Evolutionary conservation across 441 rosid species (phyloP).

Genomic region (Gossypium davidsonii): DNA sequence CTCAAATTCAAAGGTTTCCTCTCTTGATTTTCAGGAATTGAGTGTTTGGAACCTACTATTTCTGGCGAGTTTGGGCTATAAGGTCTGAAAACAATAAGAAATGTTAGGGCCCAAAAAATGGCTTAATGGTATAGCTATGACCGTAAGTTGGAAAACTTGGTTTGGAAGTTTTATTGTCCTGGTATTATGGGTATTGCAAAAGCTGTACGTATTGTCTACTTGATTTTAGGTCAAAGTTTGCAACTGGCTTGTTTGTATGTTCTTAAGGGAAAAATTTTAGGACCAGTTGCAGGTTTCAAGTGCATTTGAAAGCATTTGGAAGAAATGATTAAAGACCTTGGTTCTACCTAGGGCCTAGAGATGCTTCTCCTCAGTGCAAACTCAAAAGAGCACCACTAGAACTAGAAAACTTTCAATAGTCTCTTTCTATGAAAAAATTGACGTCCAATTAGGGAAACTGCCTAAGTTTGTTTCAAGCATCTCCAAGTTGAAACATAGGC

Average conservation of each 20-base stretch:
- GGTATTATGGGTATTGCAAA: not conserved
- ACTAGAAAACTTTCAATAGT: not conserved
- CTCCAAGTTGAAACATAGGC: not conserved
- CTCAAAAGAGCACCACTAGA: not conserved
- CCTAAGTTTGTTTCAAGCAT: not conserved
- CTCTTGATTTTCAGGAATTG: not conserved
- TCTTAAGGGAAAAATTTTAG: not conserved
- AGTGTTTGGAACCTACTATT: no score
- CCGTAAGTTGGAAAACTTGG: not conserved
- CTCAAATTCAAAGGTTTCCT: not conserved
- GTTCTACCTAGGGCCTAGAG: not conserved
- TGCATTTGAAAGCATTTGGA: constrained; percentile 3
- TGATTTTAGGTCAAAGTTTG: not conserved
- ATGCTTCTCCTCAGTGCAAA: not conserved
- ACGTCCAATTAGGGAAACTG: not conserved
- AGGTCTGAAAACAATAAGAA: not conserved
- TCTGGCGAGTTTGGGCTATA: no score
- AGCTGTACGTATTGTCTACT: not conserved
- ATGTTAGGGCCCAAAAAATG: not conserved
- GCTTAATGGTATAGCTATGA: not conserved
- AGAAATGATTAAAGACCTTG: not conserved
- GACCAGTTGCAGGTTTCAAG: constrained; percentile 2
- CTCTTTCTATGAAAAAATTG: not conserved
- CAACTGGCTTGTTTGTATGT: no score
- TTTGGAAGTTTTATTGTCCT: constrained; percentile 1